Evolutionary conservation across 306 rosid species (phyloP).

Genomic region (Sophora flavescens): DNA sequence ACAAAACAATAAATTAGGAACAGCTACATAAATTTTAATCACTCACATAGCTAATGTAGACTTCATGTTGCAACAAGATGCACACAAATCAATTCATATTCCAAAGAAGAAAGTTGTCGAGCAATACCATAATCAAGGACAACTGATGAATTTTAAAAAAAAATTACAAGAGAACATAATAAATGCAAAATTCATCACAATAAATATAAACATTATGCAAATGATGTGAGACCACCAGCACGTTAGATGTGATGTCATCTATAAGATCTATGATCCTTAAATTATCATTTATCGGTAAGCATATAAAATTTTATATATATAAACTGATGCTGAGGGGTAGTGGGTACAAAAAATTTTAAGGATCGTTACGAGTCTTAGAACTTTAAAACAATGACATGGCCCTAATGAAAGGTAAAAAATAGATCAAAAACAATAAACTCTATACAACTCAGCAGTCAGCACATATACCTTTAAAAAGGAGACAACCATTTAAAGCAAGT

Average conservation of each 20-base stretch:
- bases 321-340: background rate
- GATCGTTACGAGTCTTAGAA: background rate
- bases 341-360: slow-evolving; percentile 11
- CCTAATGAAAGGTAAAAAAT: slow-evolving; percentile 4
- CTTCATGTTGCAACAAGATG: background rate
- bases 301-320: background rate
- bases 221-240: background rate
- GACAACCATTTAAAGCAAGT: slow-evolving; percentile 27
- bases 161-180: background rate
- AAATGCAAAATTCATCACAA: slow-evolving; percentile 7
- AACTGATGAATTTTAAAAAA: background rate
- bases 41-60: slow-evolving; percentile 8
- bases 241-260: background rate
- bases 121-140: slow-evolving; percentile 1
- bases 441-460: background rate
- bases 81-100: slow-evolving; percentile 10
- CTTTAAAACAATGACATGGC: slow-evolving; percentile 21
- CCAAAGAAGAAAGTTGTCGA: background rate
- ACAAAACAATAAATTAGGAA: background rate
- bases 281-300: background rate
- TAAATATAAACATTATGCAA: slow-evolving; percentile 7
- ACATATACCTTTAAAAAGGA: background rate
- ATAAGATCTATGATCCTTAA: slow-evolving; percentile 13
- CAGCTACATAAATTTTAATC: background rate
- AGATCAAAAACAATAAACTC: slow-evolving; percentile 28